A percentile compares a stretch with the other conserved stretches of the same genome.
phyloP scores from a whole-genome alignment of 768 basidiomycete genomes.

The Phlebiopsis gigantea region DNA sequence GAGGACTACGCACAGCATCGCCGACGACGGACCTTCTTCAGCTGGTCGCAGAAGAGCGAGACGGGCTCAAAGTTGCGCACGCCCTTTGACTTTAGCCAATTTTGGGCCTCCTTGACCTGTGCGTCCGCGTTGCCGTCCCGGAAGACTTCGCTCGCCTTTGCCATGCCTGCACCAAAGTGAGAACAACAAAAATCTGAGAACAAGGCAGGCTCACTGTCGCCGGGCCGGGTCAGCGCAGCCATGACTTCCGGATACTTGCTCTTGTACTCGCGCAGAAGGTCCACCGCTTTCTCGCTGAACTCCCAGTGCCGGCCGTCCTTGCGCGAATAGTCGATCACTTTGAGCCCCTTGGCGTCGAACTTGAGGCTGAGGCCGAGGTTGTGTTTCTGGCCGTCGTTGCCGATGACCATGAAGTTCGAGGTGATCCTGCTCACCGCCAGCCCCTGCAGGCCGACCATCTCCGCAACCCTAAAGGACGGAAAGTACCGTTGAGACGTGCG shows the following conservation, averaged over 20 bases:
- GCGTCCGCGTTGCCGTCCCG: conserved; percentile 58
- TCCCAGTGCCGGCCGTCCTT: conserved; percentile 89
- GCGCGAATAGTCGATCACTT: conserved; percentile 88
- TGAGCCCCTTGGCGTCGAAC: conserved; percentile 89
- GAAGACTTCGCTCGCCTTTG: conserved; percentile 55
- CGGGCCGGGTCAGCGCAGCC: conserved; percentile 56
- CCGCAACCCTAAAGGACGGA: conserved; percentile 75
- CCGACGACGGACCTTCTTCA: conserved; percentile 61
- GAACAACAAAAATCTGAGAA: neutral
- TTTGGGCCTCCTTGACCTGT: conserved; percentile 68
- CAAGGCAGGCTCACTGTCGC: conserved; percentile 53
- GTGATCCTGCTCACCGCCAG: conserved; percentile 87
- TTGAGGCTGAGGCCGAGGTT: conserved; percentile 95
- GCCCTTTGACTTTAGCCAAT: conserved; percentile 84
- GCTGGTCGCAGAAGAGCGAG: conserved; percentile 85
- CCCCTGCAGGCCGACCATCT: conserved; percentile 66
- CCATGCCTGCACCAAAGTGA: conserved; percentile 53
- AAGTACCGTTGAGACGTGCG: conserved; percentile 55
- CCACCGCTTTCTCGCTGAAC: conserved; percentile 82
- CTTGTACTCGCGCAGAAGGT: conserved; percentile 82
- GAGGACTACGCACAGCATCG: neutral
- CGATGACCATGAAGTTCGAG: conserved; percentile 88
- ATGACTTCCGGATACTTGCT: conserved; percentile 83
- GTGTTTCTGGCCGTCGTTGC: conserved; percentile 68
- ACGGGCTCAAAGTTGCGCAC: conserved; percentile 91